Evolutionary conservation across 306 rosid species (phyloP), one percentile per base, ranked within the genome.

Genomic region (Dryas alaskensis): DNA sequence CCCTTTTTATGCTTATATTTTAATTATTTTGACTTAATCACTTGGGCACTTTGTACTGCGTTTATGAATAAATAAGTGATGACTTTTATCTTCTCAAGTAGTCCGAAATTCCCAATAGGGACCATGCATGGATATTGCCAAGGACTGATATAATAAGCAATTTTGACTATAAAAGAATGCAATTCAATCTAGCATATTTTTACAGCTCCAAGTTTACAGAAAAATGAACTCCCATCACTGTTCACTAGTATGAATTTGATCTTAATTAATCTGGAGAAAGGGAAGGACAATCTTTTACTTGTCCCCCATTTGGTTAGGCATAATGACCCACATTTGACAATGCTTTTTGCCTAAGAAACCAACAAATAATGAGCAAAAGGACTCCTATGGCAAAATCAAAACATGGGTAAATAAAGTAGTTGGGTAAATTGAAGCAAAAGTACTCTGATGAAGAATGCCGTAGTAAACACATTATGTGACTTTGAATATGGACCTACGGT

Each of bases 281-380:
- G 19, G 58, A 78, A 75, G 70, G n/a, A 73, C 19, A 46, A 78
- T 45, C 7, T 25, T 72, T 80, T 58, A 74, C 65, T 25, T 57
- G 75, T 80, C 78, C 81, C 83, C 86, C 67, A 76, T 81, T 60
- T 78, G 75, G 84, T 81, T 84, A 78, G 78, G 79, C 74, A 68
- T 53, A 76, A 65, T 73, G 78, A 83, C 79, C 65, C 78, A 81
- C 67, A 73, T 62, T 78, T 83, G 81, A 76, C 79, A 62, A 74
- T 73, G 64, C 87, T 72, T 83, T 81, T 80, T 74, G 80, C 80
- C 83, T 62, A 83, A 76, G 86, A 57, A 82, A 84, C 77, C 85
- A 66, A 59, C 70, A 79, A 72, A 80, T 88, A 60, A 86, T 86
- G 62, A 79, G 73, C 65, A 66, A 82, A 11, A 63, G 72, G 81